Base-by-base conservation (phyloP, 139 green algal species). In the Tetraselmis striata region DNA sequence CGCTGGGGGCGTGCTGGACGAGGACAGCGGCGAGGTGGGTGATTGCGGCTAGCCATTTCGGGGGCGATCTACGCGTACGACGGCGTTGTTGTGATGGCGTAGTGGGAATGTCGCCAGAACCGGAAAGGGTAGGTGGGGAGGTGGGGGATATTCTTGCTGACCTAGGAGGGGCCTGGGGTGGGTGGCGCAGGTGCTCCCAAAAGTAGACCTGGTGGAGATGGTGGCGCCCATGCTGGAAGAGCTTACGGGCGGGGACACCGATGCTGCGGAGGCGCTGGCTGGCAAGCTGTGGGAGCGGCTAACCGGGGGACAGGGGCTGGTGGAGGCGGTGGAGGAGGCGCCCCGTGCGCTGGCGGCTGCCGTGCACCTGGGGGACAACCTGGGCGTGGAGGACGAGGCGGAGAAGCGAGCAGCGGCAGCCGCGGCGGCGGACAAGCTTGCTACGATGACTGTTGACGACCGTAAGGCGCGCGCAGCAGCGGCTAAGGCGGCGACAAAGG, bases 241-340 rank as follows among this genome's bases (percentile, higher is more conserved):
- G 75, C 45, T 84, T 22, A 77, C 30, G 30, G 76, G 74, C 23
- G 81, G 77, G 0, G 76, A 84, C 76, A 75, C 77, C 22, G 81
- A 1, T 31, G 67, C 67, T 29, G 74, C 24, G n/a, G 75, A 83
- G 59, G 79, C 31, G 67, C 0, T 31, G 32, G 76, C 75, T 18
- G 29, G 1, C 5, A 2, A 24, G 11, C 30, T 81, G 81, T 78
- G 77, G 75, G 32, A 45, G 31, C 0, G 23, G 32, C 28, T 84
- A 27, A 76, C 32, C 26, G 67, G 81, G 23, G 74, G 74, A 2
- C 26, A 77, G 23, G 74, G 74, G 26, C 26, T 31, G 26, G 23
- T 77, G 74, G 74, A 31, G 74, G 74, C 74, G 25, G 74, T 29
- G 26, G 74, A 77, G 74, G 74, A 31, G 23, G 26, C 74, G 5